Base-by-base conservation (phyloP, 371 early-diverging fungal genomes). In the Mucor piriformis region DNA sequence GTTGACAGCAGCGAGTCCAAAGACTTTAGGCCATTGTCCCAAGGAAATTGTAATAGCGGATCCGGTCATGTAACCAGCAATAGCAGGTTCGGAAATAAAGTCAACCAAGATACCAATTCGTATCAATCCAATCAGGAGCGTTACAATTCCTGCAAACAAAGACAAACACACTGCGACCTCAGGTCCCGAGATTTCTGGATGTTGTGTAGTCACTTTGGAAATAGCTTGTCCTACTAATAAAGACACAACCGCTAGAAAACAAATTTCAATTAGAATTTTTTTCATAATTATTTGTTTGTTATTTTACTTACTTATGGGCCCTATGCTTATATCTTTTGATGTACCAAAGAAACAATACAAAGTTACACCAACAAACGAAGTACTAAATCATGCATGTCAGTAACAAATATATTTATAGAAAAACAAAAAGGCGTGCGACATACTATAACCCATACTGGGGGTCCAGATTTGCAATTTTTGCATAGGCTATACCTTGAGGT, bases 401-500 rank as follows among this genome's bases (percentile, higher is more conserved):
- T 73, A 80, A 82, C 54, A 81, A 74, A 72, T 73, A 65, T 86
- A 69, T 85, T 88, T 53, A 42, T 20, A 20, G 7, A 0, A 11
- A 24, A 44, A 44, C 3, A 23, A 46, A 24, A 8, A 4, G 2
- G 2, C 46, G 1, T 5, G 24, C 10, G 10, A 67, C 71, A 54
- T 61, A 74, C 74, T 74, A 74, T 5, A 74, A 44, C 23, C 74
- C 74, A 59, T 74, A 74, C 56, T 74, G 71, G 15, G 59, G 84
- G 24, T 89, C 88, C 11, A 95, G 78, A 18, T 72, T 75, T 5
- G 94, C 95, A 11, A 95, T 73, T 69, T 88, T 92, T 16, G 96
- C 88, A 59, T 92, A 91, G 15, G 88, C 91, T 79, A 92, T 86
- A 18, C 86, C 82, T 67, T 95, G 95, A 16, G 94, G 95, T 18